Percentiles rank a stretch among this genome's conserved stretches.
Evolutionary conservation across 306 rosid genomes (phyloP).

Genomic region (Trifolium subterraneum): DNA sequence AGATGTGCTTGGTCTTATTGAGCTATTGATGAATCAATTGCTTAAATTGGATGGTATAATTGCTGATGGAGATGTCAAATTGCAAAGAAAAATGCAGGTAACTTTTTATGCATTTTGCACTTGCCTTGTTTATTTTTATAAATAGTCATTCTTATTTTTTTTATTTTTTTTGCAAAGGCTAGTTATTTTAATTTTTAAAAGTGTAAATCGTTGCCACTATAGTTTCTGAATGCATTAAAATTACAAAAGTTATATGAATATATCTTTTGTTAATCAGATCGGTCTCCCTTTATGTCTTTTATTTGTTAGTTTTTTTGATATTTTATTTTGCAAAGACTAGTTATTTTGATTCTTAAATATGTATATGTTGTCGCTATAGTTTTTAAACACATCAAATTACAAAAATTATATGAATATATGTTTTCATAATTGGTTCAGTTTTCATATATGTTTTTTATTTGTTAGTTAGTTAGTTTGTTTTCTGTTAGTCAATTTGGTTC

Average conservation of each 20-base stretch:
- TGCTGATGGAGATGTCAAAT: slow-evolving; percentile 91
- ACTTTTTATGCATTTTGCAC: slow-evolving; percentile 3
- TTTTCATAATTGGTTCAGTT: too few relatives aligned
- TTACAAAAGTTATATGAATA: neutral
- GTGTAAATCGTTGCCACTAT: neutral
- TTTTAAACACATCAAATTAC: too few relatives aligned
- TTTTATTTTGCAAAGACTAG: too few relatives aligned
- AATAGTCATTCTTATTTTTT: neutral
- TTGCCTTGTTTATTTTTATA: neutral
- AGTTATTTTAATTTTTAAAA: neutral
- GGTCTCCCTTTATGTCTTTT: too few relatives aligned
- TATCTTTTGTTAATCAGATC: neutral
- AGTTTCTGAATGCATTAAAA: neutral
- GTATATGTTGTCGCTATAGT: too few relatives aligned
- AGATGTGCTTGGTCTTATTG: slow-evolving; percentile 71
- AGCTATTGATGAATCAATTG: slow-evolving; percentile 90
- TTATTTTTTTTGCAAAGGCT: too few relatives aligned
- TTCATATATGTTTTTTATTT: too few relatives aligned
- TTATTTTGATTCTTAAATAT: too few relatives aligned
- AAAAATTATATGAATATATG: too few relatives aligned
- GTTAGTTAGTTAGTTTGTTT: too few relatives aligned
- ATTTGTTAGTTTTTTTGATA: too few relatives aligned
- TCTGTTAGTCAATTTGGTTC: neutral
- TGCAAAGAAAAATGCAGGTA: slow-evolving; percentile 99
- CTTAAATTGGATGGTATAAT: slow-evolving; percentile 78